Percentiles rank a stretch among this genome's conserved stretches.
phyloP scores from a whole-genome alignment of 2,329 filamentous ascomycete species.

The Epicoccum sorghinum region DNA sequence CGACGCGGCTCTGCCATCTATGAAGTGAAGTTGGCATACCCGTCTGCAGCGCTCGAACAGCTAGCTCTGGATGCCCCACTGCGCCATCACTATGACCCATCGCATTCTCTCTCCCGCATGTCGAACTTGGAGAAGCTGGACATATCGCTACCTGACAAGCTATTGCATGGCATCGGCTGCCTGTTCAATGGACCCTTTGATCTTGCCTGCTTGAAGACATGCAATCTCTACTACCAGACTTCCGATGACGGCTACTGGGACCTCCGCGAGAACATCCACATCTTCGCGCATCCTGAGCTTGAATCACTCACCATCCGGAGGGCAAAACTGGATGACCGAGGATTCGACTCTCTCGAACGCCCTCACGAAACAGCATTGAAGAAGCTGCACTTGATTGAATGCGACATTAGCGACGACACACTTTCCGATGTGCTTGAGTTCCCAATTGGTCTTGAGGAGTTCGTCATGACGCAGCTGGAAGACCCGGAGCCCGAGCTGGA shows the following conservation, averaged over 20 bases:
- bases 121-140: slow-evolving; percentile 43
- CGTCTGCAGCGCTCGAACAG: slow-evolving; percentile 38
- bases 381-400: slow-evolving; percentile 37
- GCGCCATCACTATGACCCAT: slow-evolving; percentile 38
- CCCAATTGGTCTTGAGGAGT: slow-evolving; percentile 39
- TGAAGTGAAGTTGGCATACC: slow-evolving; percentile 40
- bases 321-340: slow-evolving; percentile 39
- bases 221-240: slow-evolving; percentile 41
- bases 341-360: slow-evolving; percentile 39
- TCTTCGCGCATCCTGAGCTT: slow-evolving; percentile 40
- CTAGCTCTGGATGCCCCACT: slow-evolving; percentile 38
- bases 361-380: slow-evolving; percentile 39
- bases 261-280: slow-evolving; percentile 43
- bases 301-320: slow-evolving; percentile 37
- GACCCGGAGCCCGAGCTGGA: slow-evolving; percentile 40
- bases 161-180: slow-evolving; percentile 39
- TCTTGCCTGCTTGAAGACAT: slow-evolving; percentile 39
- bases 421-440: slow-evolving; percentile 40
- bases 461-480: slow-evolving; percentile 40
- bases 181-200: slow-evolving; percentile 45
- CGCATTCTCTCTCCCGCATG: slow-evolving; percentile 41
- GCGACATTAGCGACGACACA: slow-evolving; percentile 43
- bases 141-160: slow-evolving; percentile 37
- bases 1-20: slow-evolving; percentile 42
- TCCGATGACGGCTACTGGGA: slow-evolving; percentile 42